Evolutionary conservation across 129 eudicot species (phyloP), one percentile per base, ranked within the genome.

Genomic region (Gnaphalium uliginosum): DNA sequence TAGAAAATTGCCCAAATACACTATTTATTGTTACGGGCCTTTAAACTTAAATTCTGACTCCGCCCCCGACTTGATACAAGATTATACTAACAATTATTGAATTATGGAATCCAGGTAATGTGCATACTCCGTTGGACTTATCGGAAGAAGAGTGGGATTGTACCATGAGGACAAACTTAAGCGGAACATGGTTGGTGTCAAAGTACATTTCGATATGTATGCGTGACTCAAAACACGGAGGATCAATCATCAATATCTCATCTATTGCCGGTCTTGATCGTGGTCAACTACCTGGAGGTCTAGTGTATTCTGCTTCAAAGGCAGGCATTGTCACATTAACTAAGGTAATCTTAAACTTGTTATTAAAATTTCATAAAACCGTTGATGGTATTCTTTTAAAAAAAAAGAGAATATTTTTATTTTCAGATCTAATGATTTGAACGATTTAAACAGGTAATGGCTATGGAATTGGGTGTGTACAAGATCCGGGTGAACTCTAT

Each of bases 261-360:
- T 91, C 97, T 57, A 86, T 85, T 79, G 58, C 92, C 21, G 97
- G 95, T 61, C 87, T 91, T 50, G 66, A 86, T 68, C 87, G 97
- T 23, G 92, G 94, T 18, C 86, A 86, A 11, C 75, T 86, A 29
- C 92, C 92, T 2, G 92, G 97, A 32, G 53, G 68, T 69, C 81
- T 79, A 37, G 95, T 88, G n/a, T 91, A 91, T 68, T 66, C 87
- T 80, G 68, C 87, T 76, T 84, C 92, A 61, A 91, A 91, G 80
- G 58, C 85, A 1, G 97, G 83, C 18, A 79, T 88, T 8, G 83
- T 82, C 73, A 23, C 82, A 25, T 71, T 88, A 51, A 85, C 95
- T 26, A 75, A 75, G 79, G 79, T 73, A 59, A 73, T 19, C 58
- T 19, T 73, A 4, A 9, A 24, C 21, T 24, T 14, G 29, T 23